Evolutionary conservation across 192 early-diverging fungal species (phyloP), one percentile per base, ranked within the genome.

Genomic region (Coemansia furcata): DNA sequence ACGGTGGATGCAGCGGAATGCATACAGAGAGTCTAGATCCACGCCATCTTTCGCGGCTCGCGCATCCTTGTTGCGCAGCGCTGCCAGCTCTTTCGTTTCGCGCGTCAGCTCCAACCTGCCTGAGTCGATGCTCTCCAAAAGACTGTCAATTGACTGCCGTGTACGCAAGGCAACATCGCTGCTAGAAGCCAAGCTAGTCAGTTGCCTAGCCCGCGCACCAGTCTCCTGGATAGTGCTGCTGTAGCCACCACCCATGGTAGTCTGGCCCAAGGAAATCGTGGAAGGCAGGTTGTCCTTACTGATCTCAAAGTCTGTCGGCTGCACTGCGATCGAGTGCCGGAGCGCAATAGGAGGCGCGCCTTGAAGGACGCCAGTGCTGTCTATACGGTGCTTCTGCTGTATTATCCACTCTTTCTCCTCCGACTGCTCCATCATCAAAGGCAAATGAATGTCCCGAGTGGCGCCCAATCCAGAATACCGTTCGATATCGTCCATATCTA

Each of bases 1-100:
- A 36, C 64, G 64, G 65, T 82, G 79, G 10, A 82, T 58, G 68
- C 79, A 82, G 40, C 79, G 74, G 71, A 82, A 82, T 4, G 79
- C 79, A 46, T 77, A 82, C 38, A 82, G 79, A 36, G 74, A 77
- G 21, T 33, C 67, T 38, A 71, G 55, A 44, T 82, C 79, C 9
- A 73, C 39, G 8, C 62, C 71, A 26, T 73, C 67, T 19, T 59
- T 64, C 5, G 79, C 43, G 12, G 71, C 65, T n/a, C 63, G 74
- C 50, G 79, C 79, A 40, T 81, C 64, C 65, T 72, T 76, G 74
- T 70, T 76, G 12, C 78, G 70, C 60, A 76, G 67, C 6, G 67
- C 61, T 1, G 42, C 49, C 30, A 81, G 78, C 58, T 74, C 40
- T 15, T 77, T 75, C 29, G 47, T 68, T n/a, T 82, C 74, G 55